A percentile compares a stretch with the other conserved stretches of the same genome.
Evolutionary conservation across 257 asterid genomes (phyloP).

Genomic region (Forsythia viridissima): DNA sequence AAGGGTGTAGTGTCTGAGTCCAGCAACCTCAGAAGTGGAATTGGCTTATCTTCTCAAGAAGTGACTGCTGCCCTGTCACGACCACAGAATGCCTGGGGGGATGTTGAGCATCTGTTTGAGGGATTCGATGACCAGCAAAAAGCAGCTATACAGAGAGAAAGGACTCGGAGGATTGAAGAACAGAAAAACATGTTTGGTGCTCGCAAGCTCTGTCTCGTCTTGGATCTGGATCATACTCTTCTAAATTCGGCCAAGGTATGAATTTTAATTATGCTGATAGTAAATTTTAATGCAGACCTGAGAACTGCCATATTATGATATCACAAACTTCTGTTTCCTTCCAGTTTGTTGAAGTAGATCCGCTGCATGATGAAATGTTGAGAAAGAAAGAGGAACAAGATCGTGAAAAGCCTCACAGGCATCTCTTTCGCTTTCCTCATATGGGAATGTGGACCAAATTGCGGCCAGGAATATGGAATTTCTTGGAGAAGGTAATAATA

Average conservation of each 20-base stretch:
- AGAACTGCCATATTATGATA: constrained; percentile 2
- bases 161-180: constrained; percentile 90
- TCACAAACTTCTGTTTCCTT: constrained; percentile 21
- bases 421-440: constrained; percentile 90
- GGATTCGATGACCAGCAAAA: constrained; percentile 86
- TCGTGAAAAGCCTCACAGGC: constrained; percentile 78
- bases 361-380: constrained; percentile 76
- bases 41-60: constrained; percentile 47
- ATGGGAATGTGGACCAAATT: constrained; percentile 99
- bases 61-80: constrained; percentile 52
- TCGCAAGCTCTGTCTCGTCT: constrained; percentile 89
- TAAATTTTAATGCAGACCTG: constrained; percentile 10
- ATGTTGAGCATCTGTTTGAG: constrained; percentile 85
- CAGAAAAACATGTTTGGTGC: constrained; percentile 87
- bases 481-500: constrained; percentile 77
- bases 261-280: neutral
- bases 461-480: constrained; percentile 99
- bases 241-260: constrained; percentile 95
- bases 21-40: constrained; percentile 39
- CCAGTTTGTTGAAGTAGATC: constrained; percentile 94
- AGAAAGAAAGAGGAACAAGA: constrained; percentile 95
- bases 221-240: constrained; percentile 97
- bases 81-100: constrained; percentile 75
- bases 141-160: constrained; percentile 89
- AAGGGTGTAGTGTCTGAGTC: constrained; percentile 44